Conservation (phyloP, 257 asterid species). For the Plectranthus barbatus region DNA sequence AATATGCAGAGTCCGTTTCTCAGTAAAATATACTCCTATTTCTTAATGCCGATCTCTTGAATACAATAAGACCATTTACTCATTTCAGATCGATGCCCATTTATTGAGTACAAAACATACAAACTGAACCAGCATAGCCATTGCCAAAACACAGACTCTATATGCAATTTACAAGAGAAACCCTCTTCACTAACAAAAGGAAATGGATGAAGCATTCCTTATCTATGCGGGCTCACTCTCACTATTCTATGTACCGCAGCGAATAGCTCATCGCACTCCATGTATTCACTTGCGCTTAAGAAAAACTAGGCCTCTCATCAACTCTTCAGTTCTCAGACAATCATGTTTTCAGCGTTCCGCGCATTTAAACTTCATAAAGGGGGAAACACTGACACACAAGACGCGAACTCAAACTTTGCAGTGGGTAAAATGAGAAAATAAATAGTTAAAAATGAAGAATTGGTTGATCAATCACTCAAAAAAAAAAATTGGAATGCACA, state of each 20-base stretch:
- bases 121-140: neutral
- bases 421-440: neutral
- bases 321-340: neutral
- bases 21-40: too few species aligned
- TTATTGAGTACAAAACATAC: neutral
- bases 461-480: neutral
- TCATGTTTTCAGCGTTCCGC: constrained; percentile 2
- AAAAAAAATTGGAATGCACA: neutral
- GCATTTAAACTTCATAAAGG: too few species aligned
- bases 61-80: neutral
- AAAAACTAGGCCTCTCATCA: neutral
- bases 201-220: neutral
- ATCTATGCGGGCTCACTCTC: neutral
- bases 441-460: constrained; percentile 10
- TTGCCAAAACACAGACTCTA: neutral
- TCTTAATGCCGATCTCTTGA: neutral
- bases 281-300: too few species aligned
- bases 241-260: neutral
- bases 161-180: neutral
- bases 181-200: neutral
- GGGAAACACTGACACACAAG: too few species aligned
- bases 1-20: neutral
- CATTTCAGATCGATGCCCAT: neutral
- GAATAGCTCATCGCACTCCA: too few species aligned
- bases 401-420: too few species aligned